Evolutionary conservation across 306 rosid genomes (phyloP), one percentile per base, ranked within the genome.

Genomic region (Quercus engelmannii): DNA sequence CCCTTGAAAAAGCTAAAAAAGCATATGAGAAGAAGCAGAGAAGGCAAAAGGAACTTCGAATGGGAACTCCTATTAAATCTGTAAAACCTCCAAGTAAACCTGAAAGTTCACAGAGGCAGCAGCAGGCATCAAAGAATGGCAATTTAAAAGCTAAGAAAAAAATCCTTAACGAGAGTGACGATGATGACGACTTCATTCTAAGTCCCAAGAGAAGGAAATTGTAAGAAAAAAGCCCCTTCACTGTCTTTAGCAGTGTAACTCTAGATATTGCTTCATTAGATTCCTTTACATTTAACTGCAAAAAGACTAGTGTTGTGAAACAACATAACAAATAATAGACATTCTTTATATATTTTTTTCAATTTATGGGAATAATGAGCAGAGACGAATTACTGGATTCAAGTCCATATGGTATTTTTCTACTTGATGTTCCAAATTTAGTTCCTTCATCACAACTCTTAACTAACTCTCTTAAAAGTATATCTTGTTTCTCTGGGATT

Each of bases 21-120:
- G 98, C 98, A 15, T 85, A 80, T 51, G 99, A 95, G 83, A 93
- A 83, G 87, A 95, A 91, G 87, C 92, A 88, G 85, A 90, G 96
- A 84, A 90, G 81, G 82, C 98, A 95, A 78, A 95, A 93, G 89
- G 96, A 90, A 77, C 78, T 87, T 49, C 82, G 98, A 56, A 75
- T 74, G 19, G 96, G 97, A 81, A 95, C 93, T 83, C 98, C 99
- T 8, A 69, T 77, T 55, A 95, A 95, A 90, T 72, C 84, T 55
- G 67, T 86, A 11, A 95, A 87, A 83, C 87, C 87, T 0, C 81
- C 83, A 5, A 78, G 82, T 76, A 93, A 76, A 83, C 84, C 94
- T 4, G 94, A 83, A 85, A 85, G 89, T 33, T 89, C 94, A 58
- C 88, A 86, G 82, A 94, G 69, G 89, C 92, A 33, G 80, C 97